Base-by-base conservation (phyloP, 2,329 filamentous ascomycete species). In the Colletotrichum neosansevieriae region DNA sequence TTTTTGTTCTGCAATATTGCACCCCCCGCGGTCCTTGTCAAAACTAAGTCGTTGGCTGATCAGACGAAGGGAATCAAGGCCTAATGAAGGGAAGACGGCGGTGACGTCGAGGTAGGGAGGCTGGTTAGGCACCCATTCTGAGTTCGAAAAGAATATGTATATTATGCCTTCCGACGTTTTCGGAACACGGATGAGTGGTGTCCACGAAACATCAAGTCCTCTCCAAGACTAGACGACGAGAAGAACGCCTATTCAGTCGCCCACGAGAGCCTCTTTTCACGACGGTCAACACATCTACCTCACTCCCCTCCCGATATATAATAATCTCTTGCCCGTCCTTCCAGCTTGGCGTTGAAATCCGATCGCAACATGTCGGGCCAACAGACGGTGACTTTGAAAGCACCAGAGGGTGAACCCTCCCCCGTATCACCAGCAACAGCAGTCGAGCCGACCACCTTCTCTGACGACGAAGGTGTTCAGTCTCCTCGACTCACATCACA, bases 361-460 rank as follows among this genome's bases (percentile, higher is more conserved):
- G 60, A 70, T 32, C 51, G 51, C 57, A 69, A 66, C 59, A 70
- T 70, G 69, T 69, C 69, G 36, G 66, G 51, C 10, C 61, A 70
- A 19, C 66, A 63, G 69, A 60, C 65, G 15, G 66, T 50, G 34
- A 42, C 42, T 17, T n/a, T 68, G 40, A 68, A 68, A 32, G 66
- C 40, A 38, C 61, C 61, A 3, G 65, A 69, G 49, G 64, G 56
- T 49, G 53, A 61, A 21, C 69, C 66, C 15, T 65, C 69, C 12
- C 69, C 69, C 29, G 59, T 50, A 53, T 65, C 69, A 36, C 66
- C 69, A 66, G 66, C 69, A 58, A 69, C 69, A 51, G 69, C 66
- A 34, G 59, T 70, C 12, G 69, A 70, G n/a, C 56, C 56, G 11
- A 69, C 65, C 60, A 58, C 36, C 21, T 66, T 58, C 50, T 69